phyloP scores from a whole-genome alignment of 202 grass and related monocot genomes.

The Schoenoplectus tabernaemontani region DNA sequence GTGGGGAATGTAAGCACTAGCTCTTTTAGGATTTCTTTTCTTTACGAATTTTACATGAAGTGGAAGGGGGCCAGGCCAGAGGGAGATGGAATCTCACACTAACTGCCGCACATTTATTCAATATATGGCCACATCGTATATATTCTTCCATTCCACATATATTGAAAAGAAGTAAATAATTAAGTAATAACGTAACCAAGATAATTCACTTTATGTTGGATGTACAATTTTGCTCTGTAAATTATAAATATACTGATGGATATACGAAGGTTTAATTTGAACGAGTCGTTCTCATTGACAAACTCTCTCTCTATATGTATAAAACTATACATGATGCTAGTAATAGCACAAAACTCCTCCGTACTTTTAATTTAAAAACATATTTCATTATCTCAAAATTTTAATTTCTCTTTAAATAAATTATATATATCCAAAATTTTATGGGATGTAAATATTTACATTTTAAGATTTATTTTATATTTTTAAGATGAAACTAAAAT shows the following conservation, averaged over 20 bases:
- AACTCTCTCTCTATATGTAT: too few species aligned
- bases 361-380: too few species aligned
- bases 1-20: constrained; percentile 6
- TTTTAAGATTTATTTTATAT: too few species aligned
- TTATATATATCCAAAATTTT: too few species aligned
- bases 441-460: too few species aligned
- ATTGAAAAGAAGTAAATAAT: not conserved
- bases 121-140: constrained; percentile 13
- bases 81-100: constrained; percentile 11
- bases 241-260: not conserved
- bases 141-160: constrained; percentile 5
- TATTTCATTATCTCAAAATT: too few species aligned
- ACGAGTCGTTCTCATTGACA: constrained; percentile 2
- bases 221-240: not conserved
- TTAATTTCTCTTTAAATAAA: too few species aligned
- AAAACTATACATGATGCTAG: too few species aligned
- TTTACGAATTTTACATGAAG: constrained; percentile 12
- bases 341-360: too few species aligned
- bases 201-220: constrained; percentile 10
- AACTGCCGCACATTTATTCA: constrained; percentile 10
- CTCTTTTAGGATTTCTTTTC: constrained; percentile 19
- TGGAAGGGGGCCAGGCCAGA: constrained; percentile 8
- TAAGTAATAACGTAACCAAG: not conserved
- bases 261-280: not conserved
- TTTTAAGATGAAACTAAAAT: too few species aligned